These are phyloP conservation scores for Zymoseptoria crescenta DNA, from an alignment of 2,329 filamentous ascomycete species.

Conservation along the genomic window DNA sequence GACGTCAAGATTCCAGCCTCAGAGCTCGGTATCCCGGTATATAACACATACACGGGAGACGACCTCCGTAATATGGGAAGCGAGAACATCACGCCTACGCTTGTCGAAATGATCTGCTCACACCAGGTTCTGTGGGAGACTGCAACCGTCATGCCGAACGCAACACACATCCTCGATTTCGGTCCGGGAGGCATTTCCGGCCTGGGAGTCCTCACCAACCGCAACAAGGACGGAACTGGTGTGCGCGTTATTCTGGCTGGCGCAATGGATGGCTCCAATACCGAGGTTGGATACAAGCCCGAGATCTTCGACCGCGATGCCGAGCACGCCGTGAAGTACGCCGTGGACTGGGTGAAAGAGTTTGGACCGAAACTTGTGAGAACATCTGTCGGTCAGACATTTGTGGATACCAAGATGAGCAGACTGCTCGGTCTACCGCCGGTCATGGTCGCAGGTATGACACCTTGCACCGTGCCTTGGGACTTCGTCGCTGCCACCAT, in stretches of 20 bases:
- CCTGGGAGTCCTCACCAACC: constrained; percentile 89
- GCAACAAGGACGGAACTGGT: constrained; percentile 97
- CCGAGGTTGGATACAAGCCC: constrained; percentile 93
- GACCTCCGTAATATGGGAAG: constrained; percentile 62
- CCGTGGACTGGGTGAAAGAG: constrained; percentile 95
- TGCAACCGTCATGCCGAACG: constrained; percentile 80
- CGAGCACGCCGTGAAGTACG: constrained; percentile 88
- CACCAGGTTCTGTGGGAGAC: constrained; percentile 95
- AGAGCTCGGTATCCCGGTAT: constrained; percentile 75
- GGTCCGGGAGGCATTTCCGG: constrained; percentile 95
- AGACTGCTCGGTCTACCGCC: constrained; percentile 76
- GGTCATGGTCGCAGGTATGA: constrained; percentile 90
- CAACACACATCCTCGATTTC: constrained; percentile 93
- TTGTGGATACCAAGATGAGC: constrained; percentile 95
- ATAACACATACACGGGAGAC: constrained; percentile 78
- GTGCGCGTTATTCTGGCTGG: constrained; percentile 94
- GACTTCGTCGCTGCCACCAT: constrained; percentile 88
- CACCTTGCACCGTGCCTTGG: constrained; percentile 79
- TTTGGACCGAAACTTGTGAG: constrained; percentile 88
- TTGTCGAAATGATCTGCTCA: constrained; percentile 88
- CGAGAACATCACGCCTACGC: constrained; percentile 73
- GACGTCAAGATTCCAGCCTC: constrained; percentile 67
- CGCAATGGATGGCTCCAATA: constrained; percentile 80
- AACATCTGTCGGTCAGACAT: constrained; percentile 81
- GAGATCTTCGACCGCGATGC: constrained; percentile 96